Evolutionary conservation across 2,329 filamentous ascomycete species (phyloP).

Genomic region (Cephalotrichum gorgonifer): DNA sequence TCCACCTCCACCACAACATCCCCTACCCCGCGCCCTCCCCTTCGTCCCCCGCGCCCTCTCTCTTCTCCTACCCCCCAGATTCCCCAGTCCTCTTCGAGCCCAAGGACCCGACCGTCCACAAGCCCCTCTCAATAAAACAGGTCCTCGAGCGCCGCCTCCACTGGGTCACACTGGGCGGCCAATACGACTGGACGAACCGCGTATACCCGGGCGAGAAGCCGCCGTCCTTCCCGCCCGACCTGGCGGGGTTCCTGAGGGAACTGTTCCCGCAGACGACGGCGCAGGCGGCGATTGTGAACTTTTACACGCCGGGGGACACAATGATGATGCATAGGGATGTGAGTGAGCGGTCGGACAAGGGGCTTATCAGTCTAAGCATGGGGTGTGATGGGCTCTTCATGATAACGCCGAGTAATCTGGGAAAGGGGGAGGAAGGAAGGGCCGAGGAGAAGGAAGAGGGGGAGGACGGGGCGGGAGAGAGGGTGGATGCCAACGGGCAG

Average conservation of each 20-base stretch:
- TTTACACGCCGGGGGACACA: constrained; percentile 84
- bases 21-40: constrained; percentile 38
- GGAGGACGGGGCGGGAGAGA: constrained; percentile 20
- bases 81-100: constrained; percentile 50
- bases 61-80: constrained; percentile 41
- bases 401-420: constrained; percentile 52
- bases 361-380: constrained; percentile 75
- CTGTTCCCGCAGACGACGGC: constrained; percentile 70
- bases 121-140: constrained; percentile 56
- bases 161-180: constrained; percentile 90
- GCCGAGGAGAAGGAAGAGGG: constrained; percentile 12
- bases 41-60: constrained; percentile 26
- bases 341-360: constrained; percentile 69
- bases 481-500: too few relatives aligned
- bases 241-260: constrained; percentile 53
- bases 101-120: constrained; percentile 65
- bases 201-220: constrained; percentile 61
- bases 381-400: constrained; percentile 89
- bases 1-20: constrained; percentile 73
- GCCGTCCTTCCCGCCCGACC: constrained; percentile 64
- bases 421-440: constrained; percentile 13
- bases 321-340: constrained; percentile 92
- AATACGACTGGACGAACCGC: constrained; percentile 93
- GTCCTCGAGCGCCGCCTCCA: constrained; percentile 73
- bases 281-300: constrained; percentile 87